Evolutionary conservation across 306 rosid genomes (phyloP), one percentile per base, ranked within the genome.

Genomic region (Elaeagnus macrophylla): DNA sequence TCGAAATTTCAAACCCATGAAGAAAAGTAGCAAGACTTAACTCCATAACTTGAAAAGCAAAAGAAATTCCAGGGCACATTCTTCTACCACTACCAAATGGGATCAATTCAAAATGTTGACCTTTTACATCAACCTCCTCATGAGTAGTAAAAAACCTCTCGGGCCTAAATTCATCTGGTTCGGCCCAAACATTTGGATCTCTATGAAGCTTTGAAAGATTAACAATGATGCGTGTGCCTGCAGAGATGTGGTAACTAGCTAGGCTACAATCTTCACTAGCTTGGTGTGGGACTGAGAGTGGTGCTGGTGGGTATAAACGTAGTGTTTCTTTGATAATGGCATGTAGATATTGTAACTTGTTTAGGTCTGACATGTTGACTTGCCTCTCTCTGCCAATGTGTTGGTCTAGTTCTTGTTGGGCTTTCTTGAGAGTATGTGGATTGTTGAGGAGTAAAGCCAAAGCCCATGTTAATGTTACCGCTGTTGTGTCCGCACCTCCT

Each of bases 41-140:
- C n/a, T 63, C 48, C 46, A 32, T 15, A 15, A 67, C 58, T 40
- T 54, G 65, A 10, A 67, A 40, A 2, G 65, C 73, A 6, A 67
- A 54, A 0, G 61, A 62, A 6, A 71, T 19, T 19, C 68, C 69
- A 0, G 77, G 80, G 16, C 80, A 69, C 11, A 69, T 53, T 48
- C 75, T 69, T 44, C 80, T 64, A 7, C 81, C 81, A 0, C 70
- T 62, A 10, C 73, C 70, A 19, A 75, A 75, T 25, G 77, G 77
- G 19, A 66, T 57, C n/a, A 66, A 15, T 18, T 71, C 58, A 1
- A 67, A 67, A 40, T 50, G 44, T 1, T 75, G 55, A 0, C 74
- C 77, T 49, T 57, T 57, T 11, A 70, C 48, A 37, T 70, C 74
- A 10, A 62, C 7, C 47, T 53, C 65, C 10, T 48, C 35, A 0